Evolutionary conservation across 768 basidiomycete genomes (phyloP), one percentile per base, ranked within the genome.

Genomic region (Mycena pura): DNA sequence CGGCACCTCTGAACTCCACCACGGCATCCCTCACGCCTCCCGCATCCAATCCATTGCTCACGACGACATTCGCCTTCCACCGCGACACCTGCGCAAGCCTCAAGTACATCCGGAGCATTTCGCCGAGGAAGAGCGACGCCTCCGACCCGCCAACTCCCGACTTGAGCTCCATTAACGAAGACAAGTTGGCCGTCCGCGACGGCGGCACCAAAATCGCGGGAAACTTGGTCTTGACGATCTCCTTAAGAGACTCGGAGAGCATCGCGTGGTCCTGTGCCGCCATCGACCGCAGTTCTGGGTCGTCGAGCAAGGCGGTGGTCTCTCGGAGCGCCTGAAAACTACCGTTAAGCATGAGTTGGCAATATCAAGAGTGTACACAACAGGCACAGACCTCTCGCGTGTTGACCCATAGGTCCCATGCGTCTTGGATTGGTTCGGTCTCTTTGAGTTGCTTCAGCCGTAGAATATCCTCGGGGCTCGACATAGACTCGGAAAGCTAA

Each of bases 121-220:
- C 90, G 1, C 77, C 82, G 2, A 92, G 80, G 67, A 98, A 99
- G 0, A 97, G 79, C 19, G 87, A 85, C 2, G 95, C 84, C 73
- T 99, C 96, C 0, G 89, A 87, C 0, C 96, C 96, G 0, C 96
- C 96, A 0, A 95, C 93, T 15, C 95, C 96, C 0, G 95, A 86
- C 69, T 96, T 96, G 46, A 99, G 78, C 68, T 99, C 96, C 62
- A 99, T 77, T 48, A 98, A 80, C 3, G 93, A 93, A 10, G 91
- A 90, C 15, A 93, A 78, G 3, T 83, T 73, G 0, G 78, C 76
- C 1, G 93, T 93, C 3, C 81, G 65, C 0, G 92, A 92, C 0
- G 86, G 77, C 0, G 93, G 94, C 2, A 92, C 80, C 57, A 96
- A 85, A 3, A 95, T 81, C 0, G 81, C 66, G 0, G 94, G 92